phyloP scores from a whole-genome alignment of 306 rosid genomes.

The Inga laurina region DNA sequence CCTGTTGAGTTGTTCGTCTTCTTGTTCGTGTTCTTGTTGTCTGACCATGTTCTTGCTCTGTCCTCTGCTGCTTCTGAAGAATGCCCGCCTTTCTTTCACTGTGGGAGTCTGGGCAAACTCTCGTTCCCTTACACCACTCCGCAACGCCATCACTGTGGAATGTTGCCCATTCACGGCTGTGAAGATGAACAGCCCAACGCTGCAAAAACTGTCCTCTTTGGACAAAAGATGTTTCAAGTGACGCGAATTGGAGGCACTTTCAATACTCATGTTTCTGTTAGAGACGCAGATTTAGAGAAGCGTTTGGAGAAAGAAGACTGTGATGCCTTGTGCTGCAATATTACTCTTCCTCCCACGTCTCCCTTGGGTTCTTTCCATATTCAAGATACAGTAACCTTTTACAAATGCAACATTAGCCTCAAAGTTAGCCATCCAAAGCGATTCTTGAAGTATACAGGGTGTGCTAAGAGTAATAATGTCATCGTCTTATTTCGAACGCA shows the following conservation, averaged over 20 bases:
- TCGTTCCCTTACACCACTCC: constrained; percentile 19
- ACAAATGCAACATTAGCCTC: constrained; percentile 31
- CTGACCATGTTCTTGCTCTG: too few species aligned
- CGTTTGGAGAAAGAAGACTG: neutral
- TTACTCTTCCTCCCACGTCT: constrained; percentile 22
- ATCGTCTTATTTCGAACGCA: constrained; percentile 11
- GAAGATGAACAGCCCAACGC: neutral
- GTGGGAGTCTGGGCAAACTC: neutral
- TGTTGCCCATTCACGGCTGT: constrained; percentile 25
- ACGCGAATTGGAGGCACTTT: neutral
- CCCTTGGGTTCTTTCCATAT: neutral
- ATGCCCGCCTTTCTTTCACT: too few species aligned
- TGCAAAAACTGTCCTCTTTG: neutral
- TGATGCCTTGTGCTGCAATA: neutral
- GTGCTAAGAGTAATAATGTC: neutral
- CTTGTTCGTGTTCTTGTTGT: too few species aligned
- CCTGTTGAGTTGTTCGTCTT: too few species aligned
- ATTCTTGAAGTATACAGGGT: neutral
- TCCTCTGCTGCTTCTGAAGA: too few species aligned
- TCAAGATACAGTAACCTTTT: neutral
- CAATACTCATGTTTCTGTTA: neutral
- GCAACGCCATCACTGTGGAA: constrained; percentile 25
- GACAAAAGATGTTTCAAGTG: constrained; percentile 1
- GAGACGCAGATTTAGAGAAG: neutral
- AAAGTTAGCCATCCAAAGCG: neutral